These are phyloP conservation scores for Boletus fagicola DNA, from an alignment of 768 basidiomycete species.

Conservation along the genomic window DNA sequence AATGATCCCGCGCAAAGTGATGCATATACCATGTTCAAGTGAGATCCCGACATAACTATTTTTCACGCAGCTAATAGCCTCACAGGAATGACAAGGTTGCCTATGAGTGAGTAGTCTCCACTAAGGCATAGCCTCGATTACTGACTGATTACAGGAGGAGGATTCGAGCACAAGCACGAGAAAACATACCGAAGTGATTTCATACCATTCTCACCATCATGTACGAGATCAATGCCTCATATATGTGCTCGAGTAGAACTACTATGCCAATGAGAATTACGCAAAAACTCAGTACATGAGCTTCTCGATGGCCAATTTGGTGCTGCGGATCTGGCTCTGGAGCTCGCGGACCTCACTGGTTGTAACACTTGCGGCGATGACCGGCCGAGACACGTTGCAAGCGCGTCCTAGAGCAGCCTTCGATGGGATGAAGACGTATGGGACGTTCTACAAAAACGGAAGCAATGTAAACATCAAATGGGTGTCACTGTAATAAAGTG, in stretches of 20 bases:
- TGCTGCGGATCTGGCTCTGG: conserved; percentile 78
- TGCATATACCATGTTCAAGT: conserved; percentile 99
- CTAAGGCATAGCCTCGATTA: not conserved
- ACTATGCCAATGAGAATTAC: conserved; percentile 2
- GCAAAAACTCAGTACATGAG: conserved; percentile 40
- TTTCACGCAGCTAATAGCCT: conserved; percentile 8
- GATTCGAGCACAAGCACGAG: conserved; percentile 83
- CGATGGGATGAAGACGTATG: conserved; percentile 91
- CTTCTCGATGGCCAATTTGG: conserved; percentile 83
- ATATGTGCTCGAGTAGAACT: conserved; percentile 13
- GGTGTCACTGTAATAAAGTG: not conserved
- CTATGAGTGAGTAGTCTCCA: conserved; percentile 68
- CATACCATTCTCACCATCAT: not conserved
- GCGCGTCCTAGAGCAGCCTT: conserved; percentile 96
- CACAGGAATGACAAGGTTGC: conserved; percentile 87
- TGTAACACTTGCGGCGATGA: conserved; percentile 95
- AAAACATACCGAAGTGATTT: conserved; percentile 79
- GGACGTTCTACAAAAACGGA: conserved; percentile 69
- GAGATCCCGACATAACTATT: conserved; percentile 32
- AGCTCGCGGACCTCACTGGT: conserved; percentile 94
- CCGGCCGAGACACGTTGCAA: conserved; percentile 92
- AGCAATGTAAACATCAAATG: not conserved
- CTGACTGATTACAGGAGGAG: conserved; percentile 52
- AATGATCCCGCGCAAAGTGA: conserved; percentile 98
- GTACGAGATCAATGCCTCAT: conserved; percentile 1